phyloP scores from a whole-genome alignment of 768 basidiomycete genomes.

The Piloderma croceum region DNA sequence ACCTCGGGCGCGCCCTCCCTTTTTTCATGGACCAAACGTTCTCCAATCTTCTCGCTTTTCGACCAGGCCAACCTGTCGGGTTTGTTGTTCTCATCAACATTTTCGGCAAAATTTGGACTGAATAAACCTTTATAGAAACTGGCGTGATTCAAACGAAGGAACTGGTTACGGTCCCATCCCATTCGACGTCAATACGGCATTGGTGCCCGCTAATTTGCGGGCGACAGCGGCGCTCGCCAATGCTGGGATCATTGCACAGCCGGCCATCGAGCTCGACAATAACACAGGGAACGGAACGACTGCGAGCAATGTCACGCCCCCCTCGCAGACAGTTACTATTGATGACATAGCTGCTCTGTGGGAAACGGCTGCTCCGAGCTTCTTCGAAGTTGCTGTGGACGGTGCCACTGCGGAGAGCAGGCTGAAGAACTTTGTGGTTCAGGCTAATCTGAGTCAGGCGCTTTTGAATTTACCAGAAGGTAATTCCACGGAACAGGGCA shows the following conservation, averaged over 20 bases:
- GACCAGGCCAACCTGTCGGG: constrained; percentile 36
- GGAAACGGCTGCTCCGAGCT: constrained; percentile 30
- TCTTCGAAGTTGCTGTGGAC: constrained; percentile 33
- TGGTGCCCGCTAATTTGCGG: constrained; percentile 37
- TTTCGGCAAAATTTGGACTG: too few species aligned
- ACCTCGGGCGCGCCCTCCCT: constrained; percentile 31
- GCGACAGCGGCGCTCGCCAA: constrained; percentile 27
- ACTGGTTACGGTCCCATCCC: constrained; percentile 39
- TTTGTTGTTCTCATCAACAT: too few species aligned
- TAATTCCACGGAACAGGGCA: too few species aligned
- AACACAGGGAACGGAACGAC: constrained; percentile 11
- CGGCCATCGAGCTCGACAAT: not conserved
- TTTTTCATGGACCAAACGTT: constrained; percentile 28
- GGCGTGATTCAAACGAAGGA: constrained; percentile 39
- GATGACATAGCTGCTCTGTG: constrained; percentile 28
- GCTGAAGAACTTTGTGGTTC: constrained; percentile 31
- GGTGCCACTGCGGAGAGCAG: constrained; percentile 23
- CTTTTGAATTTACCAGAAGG: constrained; percentile 21
- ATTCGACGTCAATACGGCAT: constrained; percentile 39
- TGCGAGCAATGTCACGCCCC: too few species aligned
- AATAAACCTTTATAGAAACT: too few species aligned
- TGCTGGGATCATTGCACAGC: constrained; percentile 23
- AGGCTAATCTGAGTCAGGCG: constrained; percentile 26
- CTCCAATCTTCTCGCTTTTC: constrained; percentile 31
- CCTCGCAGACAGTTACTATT: constrained; percentile 13